Base-by-base conservation (phyloP, 352 stramenopile species). In the Plasmopara halstedii region DNA sequence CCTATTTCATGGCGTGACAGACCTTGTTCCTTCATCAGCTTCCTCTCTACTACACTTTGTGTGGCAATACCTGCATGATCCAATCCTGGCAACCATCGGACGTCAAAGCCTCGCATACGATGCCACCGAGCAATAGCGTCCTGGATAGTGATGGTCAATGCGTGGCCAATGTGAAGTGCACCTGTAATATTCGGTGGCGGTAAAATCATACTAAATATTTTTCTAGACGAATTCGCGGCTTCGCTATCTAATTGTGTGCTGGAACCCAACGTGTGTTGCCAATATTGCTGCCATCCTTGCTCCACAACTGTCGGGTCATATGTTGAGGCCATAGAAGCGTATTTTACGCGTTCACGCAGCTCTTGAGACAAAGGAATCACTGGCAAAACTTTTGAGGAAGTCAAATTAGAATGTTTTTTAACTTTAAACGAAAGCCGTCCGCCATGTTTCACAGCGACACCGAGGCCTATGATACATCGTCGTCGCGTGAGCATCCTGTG, bases 61-160 rank as follows among this genome's bases (percentile, higher is more conserved):
- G 97, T 99, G 6, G 97, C 97, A 62, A 99, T 99, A 19, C 97
- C 97, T 2, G 97, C 97, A 62, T 99, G 97, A 66, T 99, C 97
- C 6, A 96, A 86, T 42, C 93, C 93, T 6, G 94, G 94, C 36
- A 99, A 79, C 89, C 98, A 99, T 14, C 97, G 73, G 20, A 97
- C 97, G 18, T 95, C 76, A 62, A 97, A 93, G 50, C 97, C 97
- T 38, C 85, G 84, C 97, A 99, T 99, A 38, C 95, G 84, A 71
- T 99, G 95, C 94, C 95, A 99, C 49, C 70, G 81, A 20, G 88
- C 93, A 18, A 99, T 76, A 6, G 91, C 87, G 76, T 99, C 96
- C 74, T 99, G 89, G 56, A 99, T 98, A 14, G 96, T 95, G 33
- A 88, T 64, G 4, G 95, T 99, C 32, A 99, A 66, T 18, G 95